These are phyloP conservation scores for Ganoderma resinaceum DNA, from an alignment of 1,284 basidiomycete genomes.

Conservation along the genomic window DNA sequence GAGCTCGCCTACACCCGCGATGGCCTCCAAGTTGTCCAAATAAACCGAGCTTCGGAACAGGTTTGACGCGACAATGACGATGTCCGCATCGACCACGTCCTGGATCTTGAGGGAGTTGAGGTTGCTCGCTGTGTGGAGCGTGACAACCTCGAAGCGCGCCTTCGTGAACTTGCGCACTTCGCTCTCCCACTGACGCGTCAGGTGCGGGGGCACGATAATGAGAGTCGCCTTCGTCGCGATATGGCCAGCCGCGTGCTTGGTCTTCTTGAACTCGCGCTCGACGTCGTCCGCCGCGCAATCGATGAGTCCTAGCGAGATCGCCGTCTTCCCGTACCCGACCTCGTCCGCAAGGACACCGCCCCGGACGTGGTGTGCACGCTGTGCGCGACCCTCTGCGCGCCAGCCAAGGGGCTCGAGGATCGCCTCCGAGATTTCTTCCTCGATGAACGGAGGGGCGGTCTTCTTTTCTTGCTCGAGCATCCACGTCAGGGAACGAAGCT, in stretches of 20 bases:
- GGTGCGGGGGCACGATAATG: slow-evolving; percentile 88
- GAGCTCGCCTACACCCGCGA: slow-evolving; percentile 72
- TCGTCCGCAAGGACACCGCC: slow-evolving; percentile 96
- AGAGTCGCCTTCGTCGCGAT: slow-evolving; percentile 82
- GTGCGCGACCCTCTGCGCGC: slow-evolving; percentile 92
- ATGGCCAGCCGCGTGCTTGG: slow-evolving; percentile 63
- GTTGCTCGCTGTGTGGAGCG: slow-evolving; percentile 76
- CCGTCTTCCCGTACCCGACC: slow-evolving; percentile 97
- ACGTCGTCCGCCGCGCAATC: slow-evolving; percentile 70
- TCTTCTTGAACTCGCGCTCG: slow-evolving; percentile 58
- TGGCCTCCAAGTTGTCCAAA: slow-evolving; percentile 74
- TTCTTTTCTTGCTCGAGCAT: slow-evolving; percentile 86
- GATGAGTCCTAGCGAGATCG: slow-evolving; percentile 91
- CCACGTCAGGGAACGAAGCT: slow-evolving; percentile 91
- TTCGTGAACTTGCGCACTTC: slow-evolving; percentile 87
- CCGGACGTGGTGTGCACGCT: slow-evolving; percentile 76
- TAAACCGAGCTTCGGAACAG: slow-evolving; percentile 84
- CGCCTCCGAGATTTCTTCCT: slow-evolving; percentile 95
- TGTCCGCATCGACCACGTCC: slow-evolving; percentile 82
- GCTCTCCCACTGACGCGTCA: slow-evolving; percentile 89
- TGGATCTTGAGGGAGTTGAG: slow-evolving; percentile 82
- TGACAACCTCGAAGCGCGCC: slow-evolving; percentile 69
- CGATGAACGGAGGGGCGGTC: slow-evolving; percentile 78
- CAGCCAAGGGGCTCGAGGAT: slow-evolving; percentile 87
- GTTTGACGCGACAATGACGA: slow-evolving; percentile 88